Conservation (phyloP, 345 rosid genomes). For the Linum tenue region DNA sequence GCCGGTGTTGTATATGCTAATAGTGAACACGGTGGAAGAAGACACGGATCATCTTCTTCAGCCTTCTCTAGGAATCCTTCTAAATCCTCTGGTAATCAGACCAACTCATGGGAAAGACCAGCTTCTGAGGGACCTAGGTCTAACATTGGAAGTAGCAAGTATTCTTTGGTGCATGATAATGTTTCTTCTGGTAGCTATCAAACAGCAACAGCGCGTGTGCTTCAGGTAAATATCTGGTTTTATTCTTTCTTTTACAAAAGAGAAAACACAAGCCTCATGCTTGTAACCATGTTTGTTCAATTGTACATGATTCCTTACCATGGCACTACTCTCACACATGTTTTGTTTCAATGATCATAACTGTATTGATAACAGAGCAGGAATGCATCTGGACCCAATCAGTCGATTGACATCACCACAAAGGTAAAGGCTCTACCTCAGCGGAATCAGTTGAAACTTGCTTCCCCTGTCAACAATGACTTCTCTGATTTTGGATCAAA, state of each 20-base stretch:
- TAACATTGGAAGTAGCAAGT: slow-evolving; percentile 38
- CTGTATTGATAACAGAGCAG: slow-evolving; percentile 35
- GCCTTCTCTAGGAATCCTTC: slow-evolving; percentile 33
- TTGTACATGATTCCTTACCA: neutral
- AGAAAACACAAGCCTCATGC: neutral
- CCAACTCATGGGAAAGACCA: slow-evolving; percentile 29
- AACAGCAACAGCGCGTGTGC: slow-evolving; percentile 27
- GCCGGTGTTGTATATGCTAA: slow-evolving; percentile 28
- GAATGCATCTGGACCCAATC: slow-evolving; percentile 39
- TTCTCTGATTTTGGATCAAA: slow-evolving; percentile 37
- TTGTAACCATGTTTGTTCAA: neutral
- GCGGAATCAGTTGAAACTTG: slow-evolving; percentile 34
- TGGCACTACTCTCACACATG: neutral
- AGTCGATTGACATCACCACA: slow-evolving; percentile 30
- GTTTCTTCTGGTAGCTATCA: slow-evolving; percentile 29
- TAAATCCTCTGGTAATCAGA: slow-evolving; percentile 35
- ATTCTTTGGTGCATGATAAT: slow-evolving; percentile 30
- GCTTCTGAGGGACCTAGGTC: slow-evolving; percentile 34
- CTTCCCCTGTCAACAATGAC: slow-evolving; percentile 28
- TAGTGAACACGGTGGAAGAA: slow-evolving; percentile 39
- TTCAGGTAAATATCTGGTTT: slow-evolving; percentile 36
- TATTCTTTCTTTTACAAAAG: neutral
- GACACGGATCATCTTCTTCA: slow-evolving; percentile 41
- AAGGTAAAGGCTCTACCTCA: slow-evolving; percentile 38
- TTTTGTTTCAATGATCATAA: too few species aligned